Percentiles rank a stretch among this genome's conserved stretches.
phyloP scores from a whole-genome alignment of 805 yeast species.

The Metschnikowia cerradonensis region DNA sequence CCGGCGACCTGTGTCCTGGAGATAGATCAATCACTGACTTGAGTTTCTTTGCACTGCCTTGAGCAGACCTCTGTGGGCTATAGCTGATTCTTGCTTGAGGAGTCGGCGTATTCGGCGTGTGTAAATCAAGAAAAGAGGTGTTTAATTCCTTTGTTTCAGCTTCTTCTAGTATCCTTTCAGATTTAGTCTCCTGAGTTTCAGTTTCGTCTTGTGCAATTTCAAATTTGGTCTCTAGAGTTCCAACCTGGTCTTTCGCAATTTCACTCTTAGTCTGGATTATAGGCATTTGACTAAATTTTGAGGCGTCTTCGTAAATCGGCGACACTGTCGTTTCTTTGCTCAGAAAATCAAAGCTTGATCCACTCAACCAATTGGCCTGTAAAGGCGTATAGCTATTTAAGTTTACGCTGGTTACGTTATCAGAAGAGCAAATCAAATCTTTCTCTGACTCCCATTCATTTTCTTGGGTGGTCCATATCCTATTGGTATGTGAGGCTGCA shows the following conservation, averaged over 20 bases:
- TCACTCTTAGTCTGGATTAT: not conserved
- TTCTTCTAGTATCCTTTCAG: not conserved
- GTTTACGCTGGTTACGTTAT: not conserved
- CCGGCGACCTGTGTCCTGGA: not conserved
- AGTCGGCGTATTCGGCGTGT: not conserved
- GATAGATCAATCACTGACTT: not conserved
- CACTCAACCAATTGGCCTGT: not conserved
- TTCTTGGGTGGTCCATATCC: not conserved
- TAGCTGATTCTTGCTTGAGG: not conserved
- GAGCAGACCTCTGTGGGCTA: not conserved
- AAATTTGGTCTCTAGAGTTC: no score
- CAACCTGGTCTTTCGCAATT: not conserved
- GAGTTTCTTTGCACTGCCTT: not conserved
- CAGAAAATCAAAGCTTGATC: not conserved
- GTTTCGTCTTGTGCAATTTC: not conserved
- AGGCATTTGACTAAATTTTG: not conserved
- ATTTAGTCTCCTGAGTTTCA: not conserved
- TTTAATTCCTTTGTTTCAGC: not conserved
- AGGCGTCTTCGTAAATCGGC: not conserved
- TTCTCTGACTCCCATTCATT: not conserved
- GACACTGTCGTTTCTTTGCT: not conserved
- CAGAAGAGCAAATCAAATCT: not conserved
- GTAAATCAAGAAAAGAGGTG: not conserved
- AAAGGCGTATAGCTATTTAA: not conserved
- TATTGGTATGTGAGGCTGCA: not conserved